A percentile compares a stretch with the other conserved stretches of the same genome.
phyloP scores from a whole-genome alignment of 2,329 filamentous ascomycete species.

The Penicillium sp. region DNA sequence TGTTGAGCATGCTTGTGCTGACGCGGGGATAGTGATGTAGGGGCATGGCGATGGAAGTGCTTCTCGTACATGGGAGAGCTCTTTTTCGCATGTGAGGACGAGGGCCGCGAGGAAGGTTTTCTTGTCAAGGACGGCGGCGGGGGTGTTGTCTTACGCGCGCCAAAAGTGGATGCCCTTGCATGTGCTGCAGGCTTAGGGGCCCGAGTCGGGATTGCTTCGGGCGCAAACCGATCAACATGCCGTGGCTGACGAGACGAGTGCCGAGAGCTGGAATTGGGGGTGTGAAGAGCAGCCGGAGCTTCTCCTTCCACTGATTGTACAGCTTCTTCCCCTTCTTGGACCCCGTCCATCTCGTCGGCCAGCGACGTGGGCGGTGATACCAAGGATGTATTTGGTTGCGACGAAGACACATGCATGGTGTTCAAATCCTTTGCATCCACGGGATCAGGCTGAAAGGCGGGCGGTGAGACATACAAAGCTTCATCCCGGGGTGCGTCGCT shows the following conservation, averaged over 20 bases:
- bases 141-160: constrained; percentile 28
- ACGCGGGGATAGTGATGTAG: constrained; percentile 29
- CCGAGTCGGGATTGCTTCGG: constrained; percentile 33
- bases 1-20: constrained; percentile 31
- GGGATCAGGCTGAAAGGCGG: constrained; percentile 37
- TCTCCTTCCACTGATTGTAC: constrained; percentile 34
- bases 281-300: constrained; percentile 29
- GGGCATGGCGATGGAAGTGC: constrained; percentile 31
- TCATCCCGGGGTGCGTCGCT: constrained; percentile 24
- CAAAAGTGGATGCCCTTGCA: constrained; percentile 18
- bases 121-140: constrained; percentile 29
- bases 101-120: constrained; percentile 38
- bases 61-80: constrained; percentile 41
- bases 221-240: constrained; percentile 41
- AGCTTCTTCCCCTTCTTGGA: constrained; percentile 33
- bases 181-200: constrained; percentile 26
- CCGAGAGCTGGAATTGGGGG: constrained; percentile 44
- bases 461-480: constrained; percentile 39
- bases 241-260: constrained; percentile 49
- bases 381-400: constrained; percentile 39
- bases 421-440: constrained; percentile 32
- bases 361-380: constrained; percentile 49
- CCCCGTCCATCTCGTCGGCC: constrained; percentile 42
- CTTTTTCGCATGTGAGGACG: constrained; percentile 42
- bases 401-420: constrained; percentile 26